Evolutionary conservation across 176 grass and related monocot species (phyloP).

Genomic region (Aegilops speltoides): DNA sequence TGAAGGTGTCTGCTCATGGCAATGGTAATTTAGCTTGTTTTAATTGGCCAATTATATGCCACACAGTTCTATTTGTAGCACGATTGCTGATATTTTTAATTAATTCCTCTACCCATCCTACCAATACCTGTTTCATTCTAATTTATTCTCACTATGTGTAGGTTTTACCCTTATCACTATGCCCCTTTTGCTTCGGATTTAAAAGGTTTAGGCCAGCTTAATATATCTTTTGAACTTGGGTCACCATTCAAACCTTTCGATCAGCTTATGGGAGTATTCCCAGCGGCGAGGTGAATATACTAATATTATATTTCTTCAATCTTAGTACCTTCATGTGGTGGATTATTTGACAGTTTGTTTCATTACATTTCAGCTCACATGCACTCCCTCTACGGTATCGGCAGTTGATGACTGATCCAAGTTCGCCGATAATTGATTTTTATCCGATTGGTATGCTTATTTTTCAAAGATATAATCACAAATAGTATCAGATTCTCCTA

Average conservation of each 20-base stretch:
- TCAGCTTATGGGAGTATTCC: constrained; percentile 99
- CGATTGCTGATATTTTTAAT: neutral
- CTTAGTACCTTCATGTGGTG: constrained; percentile 3
- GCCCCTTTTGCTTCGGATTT: constrained; percentile 98
- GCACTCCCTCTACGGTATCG: constrained; percentile 84
- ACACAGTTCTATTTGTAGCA: constrained; percentile 13
- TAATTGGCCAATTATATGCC: constrained; percentile 10
- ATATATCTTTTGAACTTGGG: constrained; percentile 74
- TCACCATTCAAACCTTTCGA: constrained; percentile 93
- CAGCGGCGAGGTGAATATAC: constrained; percentile 81
- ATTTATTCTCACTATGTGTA: constrained; percentile 27
- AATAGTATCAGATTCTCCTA: constrained; percentile 3
- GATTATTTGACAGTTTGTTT: constrained; percentile 10
- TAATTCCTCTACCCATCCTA: neutral
- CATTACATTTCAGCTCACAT: constrained; percentile 70
- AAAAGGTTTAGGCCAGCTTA: constrained; percentile 58
- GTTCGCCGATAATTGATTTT: constrained; percentile 91
- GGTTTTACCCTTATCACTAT: constrained; percentile 99
- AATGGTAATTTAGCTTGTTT: constrained; percentile 54
- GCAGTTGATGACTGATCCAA: constrained; percentile 69
- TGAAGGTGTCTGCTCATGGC: constrained; percentile 97
- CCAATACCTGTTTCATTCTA: neutral
- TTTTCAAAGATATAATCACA: neutral
- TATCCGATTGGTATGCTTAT: constrained; percentile 78
- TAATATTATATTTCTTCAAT: neutral